These are phyloP conservation scores for Gomphus sp. DNA, from an alignment of 1,284 basidiomycete species.

Conservation along the genomic window DNA sequence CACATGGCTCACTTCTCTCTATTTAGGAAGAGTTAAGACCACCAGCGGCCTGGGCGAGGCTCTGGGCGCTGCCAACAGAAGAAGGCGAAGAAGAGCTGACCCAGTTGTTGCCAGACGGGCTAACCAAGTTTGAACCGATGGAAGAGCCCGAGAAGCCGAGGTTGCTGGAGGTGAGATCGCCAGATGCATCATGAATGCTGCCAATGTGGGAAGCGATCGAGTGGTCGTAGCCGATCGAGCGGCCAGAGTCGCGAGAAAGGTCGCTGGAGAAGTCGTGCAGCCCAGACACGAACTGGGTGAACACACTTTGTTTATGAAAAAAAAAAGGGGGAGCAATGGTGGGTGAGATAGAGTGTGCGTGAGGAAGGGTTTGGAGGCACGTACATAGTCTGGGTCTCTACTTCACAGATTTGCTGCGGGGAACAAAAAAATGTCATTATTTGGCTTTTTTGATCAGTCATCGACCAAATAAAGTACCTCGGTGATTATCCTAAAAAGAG, in stretches of 20 bases:
- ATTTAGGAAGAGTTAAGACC: neutral
- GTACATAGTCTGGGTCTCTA: conserved; percentile 18
- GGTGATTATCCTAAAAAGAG: conserved; percentile 13
- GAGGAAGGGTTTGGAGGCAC: neutral
- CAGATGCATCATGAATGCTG: conserved; percentile 8
- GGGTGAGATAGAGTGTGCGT: neutral
- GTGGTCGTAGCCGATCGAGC: conserved; percentile 12
- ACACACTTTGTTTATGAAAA: conserved; percentile 4
- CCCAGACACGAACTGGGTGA: conserved; percentile 15
- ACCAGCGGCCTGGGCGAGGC: conserved; percentile 5
- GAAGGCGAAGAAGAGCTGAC: conserved; percentile 14
- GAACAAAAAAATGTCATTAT: neutral
- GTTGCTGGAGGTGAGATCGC: conserved; percentile 10
- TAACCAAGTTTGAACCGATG: conserved; percentile 15
- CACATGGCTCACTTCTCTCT: neutral
- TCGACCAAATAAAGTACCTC: neutral
- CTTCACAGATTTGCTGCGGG: conserved; percentile 16
- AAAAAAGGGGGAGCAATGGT: neutral
- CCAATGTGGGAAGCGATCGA: conserved; percentile 13
- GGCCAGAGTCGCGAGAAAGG: conserved; percentile 11
- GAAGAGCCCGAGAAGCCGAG: conserved; percentile 15
- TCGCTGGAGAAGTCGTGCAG: conserved; percentile 15
- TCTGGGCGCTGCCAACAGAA: conserved; percentile 12
- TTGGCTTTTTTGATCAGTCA: neutral
- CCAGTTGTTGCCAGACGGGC: conserved; percentile 17